Conservation (phyloP, 768 basidiomycete species). For the Collybiopsis luxurians region DNA sequence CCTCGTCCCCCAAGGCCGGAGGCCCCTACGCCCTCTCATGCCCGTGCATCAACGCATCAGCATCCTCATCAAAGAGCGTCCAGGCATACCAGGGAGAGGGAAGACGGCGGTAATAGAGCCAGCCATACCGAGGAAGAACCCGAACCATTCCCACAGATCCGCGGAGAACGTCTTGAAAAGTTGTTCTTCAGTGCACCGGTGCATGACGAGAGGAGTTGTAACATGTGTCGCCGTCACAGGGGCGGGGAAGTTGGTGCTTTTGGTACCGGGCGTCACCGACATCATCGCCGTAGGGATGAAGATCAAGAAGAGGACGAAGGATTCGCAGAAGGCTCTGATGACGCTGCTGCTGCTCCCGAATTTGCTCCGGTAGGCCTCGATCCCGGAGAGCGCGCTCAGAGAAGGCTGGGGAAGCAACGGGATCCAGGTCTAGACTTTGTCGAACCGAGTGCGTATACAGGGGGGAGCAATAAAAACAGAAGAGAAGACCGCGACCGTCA, state of each 20-base stretch:
- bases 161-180: constrained; percentile 72
- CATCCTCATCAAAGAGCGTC: too few species aligned
- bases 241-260: too few species aligned
- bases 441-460: too few species aligned
- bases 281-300: constrained; percentile 13
- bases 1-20: constrained; percentile 19
- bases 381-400: constrained; percentile 4
- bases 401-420: constrained; percentile 29
- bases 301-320: constrained; percentile 44
- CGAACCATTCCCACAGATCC: constrained; percentile 78
- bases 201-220: constrained; percentile 70
- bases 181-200: constrained; percentile 80
- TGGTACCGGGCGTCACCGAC: constrained; percentile 1
- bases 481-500: too few species aligned
- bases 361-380: too few species aligned
- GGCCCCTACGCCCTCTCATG: constrained; percentile 30
- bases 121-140: constrained; percentile 10
- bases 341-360: too few species aligned
- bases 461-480: too few species aligned
- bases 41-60: constrained; percentile 17
- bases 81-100: too few species aligned
- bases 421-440: constrained; percentile 22
- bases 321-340: constrained; percentile 43
- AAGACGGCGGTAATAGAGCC: constrained; percentile 5
- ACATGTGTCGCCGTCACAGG: constrained; percentile 53